These are phyloP conservation scores for Conringia planisiliqua DNA, from an alignment of 345 rosid genomes.

Conservation along the genomic window DNA sequence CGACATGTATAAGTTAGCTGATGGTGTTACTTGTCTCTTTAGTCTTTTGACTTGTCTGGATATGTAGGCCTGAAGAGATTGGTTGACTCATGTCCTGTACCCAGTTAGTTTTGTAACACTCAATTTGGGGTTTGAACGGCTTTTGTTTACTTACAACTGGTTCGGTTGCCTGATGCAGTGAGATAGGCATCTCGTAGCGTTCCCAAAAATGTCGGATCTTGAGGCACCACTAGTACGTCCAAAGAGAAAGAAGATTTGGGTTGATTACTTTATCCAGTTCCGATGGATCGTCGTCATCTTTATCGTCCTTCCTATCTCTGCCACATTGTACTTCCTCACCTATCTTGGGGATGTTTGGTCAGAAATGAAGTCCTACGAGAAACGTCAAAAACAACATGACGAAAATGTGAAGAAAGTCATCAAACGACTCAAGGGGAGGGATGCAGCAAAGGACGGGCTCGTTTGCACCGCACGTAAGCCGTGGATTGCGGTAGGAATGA, in stretches of 20 bases:
- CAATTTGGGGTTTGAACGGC: no score
- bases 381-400: slow-evolving; percentile 83
- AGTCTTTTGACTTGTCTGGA: neutral
- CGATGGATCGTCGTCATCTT: slow-evolving; percentile 84
- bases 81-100: neutral
- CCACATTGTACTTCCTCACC: slow-evolving; percentile 62
- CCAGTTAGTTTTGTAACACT: neutral
- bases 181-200: neutral
- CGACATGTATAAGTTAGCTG: neutral
- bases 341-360: slow-evolving; percentile 88
- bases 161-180: slow-evolving; percentile 10
- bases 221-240: slow-evolving; percentile 64
- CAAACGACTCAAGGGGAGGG: slow-evolving; percentile 71
- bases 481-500: slow-evolving; percentile 93
- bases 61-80: neutral
- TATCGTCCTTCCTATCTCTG: slow-evolving; percentile 81
- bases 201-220: slow-evolving; percentile 62
- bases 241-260: slow-evolving; percentile 76
- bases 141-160: neutral
- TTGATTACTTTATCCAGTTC: slow-evolving; percentile 71
- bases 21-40: neutral
- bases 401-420: slow-evolving; percentile 73
- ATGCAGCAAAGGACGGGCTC: slow-evolving; percentile 78
- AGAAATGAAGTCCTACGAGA: slow-evolving; percentile 69
- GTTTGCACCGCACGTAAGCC: slow-evolving; percentile 97